Conservation (phyloP, 108 stramenopile genomes). For the Pseudonitzschia pungens region DNA sequence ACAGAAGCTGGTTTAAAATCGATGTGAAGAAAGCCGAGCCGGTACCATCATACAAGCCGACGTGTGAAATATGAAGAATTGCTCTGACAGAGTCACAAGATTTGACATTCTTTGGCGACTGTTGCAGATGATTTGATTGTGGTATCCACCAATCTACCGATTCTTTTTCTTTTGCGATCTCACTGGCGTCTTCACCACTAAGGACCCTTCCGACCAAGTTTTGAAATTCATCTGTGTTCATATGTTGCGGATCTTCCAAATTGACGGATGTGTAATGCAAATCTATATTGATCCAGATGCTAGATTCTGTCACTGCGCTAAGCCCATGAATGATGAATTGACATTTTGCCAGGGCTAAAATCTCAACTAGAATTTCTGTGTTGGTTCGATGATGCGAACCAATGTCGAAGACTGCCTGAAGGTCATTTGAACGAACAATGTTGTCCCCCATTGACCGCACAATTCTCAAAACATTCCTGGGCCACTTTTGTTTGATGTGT, state of each 20-base stretch:
- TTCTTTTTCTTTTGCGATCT: constrained; percentile 19
- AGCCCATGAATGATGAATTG: constrained; percentile 58
- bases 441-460: constrained; percentile 42
- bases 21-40: constrained; percentile 39
- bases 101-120: background rate
- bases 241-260: constrained; percentile 48
- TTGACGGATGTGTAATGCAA: constrained; percentile 45
- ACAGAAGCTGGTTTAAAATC: constrained; percentile 46
- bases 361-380: constrained; percentile 48
- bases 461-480: constrained; percentile 25
- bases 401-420: constrained; percentile 51
- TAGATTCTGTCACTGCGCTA: constrained; percentile 51
- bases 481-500: constrained; percentile 47
- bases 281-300: constrained; percentile 51
- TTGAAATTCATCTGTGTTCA: constrained; percentile 23
- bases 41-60: constrained; percentile 22
- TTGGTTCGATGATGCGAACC: constrained; percentile 54
- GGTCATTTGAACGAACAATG: constrained; percentile 37
- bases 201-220: constrained; percentile 37
- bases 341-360: constrained; percentile 50
- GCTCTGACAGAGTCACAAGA: constrained; percentile 38
- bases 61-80: constrained; percentile 37
- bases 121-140: background rate
- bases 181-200: constrained; percentile 27
- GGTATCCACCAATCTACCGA: constrained; percentile 40